These are phyloP conservation scores for Xerocomellus dryophilus DNA, from an alignment of 768 basidiomycete species.

Conservation along the genomic window DNA sequence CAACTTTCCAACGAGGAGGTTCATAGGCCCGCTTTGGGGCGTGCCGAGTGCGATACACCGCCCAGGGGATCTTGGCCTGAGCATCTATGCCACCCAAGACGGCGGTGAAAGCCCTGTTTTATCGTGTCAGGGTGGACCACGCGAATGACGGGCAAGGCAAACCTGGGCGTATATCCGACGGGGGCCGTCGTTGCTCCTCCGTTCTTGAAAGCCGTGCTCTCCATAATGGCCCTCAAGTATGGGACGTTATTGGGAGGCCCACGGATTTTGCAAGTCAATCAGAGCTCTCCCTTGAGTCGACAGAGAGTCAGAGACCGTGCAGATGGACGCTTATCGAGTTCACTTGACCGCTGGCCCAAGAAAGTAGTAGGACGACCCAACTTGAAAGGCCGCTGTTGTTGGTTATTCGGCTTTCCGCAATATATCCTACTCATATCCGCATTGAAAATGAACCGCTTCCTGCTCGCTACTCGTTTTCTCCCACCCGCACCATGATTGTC, in stretches of 20 bases:
- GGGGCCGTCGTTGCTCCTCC: conserved; percentile 49
- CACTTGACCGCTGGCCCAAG: too few relatives aligned
- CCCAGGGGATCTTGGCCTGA: conserved; percentile 57
- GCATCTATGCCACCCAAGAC: conserved; percentile 53
- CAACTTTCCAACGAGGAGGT: conserved; percentile 47
- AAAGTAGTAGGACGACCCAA: too few relatives aligned
- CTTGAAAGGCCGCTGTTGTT: too few relatives aligned
- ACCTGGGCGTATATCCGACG: conserved; percentile 45
- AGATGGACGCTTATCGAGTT: too few relatives aligned
- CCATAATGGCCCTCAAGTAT: conserved; percentile 47
- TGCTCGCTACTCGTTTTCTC: not conserved
- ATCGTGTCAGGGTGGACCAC: not conserved
- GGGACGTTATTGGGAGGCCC: conserved; percentile 62
- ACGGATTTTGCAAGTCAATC: conserved; percentile 38
- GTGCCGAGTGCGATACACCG: conserved; percentile 54
- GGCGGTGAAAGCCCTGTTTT: conserved; percentile 48
- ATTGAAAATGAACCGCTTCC: not conserved
- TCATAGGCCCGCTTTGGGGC: conserved; percentile 65
- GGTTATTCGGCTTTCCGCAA: too few relatives aligned
- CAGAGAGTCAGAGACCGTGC: too few relatives aligned
- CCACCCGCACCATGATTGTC: not conserved
- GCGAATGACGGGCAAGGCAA: not conserved
- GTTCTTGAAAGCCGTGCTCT: conserved; percentile 35
- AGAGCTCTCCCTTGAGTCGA: too few relatives aligned
- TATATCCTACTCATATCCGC: too few relatives aligned